Conservation (phyloP, 805 yeast genomes). For the Schwanniomyces pseudopolymorphus region DNA sequence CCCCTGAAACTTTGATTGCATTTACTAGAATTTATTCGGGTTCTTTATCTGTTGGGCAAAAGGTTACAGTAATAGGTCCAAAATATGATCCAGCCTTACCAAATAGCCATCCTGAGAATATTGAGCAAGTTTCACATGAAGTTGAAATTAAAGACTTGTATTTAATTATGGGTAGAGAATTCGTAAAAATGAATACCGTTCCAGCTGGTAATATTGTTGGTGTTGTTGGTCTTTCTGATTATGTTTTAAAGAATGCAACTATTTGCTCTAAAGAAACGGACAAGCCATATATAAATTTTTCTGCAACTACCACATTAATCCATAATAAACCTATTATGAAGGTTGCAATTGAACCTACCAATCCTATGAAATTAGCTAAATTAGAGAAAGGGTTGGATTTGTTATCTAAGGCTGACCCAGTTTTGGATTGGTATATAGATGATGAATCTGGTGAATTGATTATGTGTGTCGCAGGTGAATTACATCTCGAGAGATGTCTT, state of each 20-base stretch:
- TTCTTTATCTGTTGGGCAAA: conserved; percentile 70
- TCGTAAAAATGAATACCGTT: conserved; percentile 71
- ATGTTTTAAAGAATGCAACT: conserved; percentile 84
- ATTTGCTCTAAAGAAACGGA: conserved; percentile 58
- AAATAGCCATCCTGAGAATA: conserved; percentile 32
- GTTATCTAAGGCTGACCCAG: conserved; percentile 89
- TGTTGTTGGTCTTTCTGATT: conserved; percentile 84
- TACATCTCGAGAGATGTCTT: conserved; percentile 91
- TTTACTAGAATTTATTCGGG: conserved; percentile 91
- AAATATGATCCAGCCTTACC: conserved; percentile 67
- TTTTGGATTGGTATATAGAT: conserved; percentile 81
- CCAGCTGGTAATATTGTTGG: conserved; percentile 97
- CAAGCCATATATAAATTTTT: conserved; percentile 68
- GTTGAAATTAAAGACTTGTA: conserved; percentile 69
- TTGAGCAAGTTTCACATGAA: conserved; percentile 53
- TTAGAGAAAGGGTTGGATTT: conserved; percentile 77
- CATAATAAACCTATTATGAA: conserved; percentile 87
- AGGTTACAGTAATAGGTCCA: conserved; percentile 78
- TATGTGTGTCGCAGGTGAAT: conserved; percentile 93
- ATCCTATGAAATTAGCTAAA: conserved; percentile 75
- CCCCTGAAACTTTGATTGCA: conserved; percentile 74
- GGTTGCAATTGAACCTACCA: conserved; percentile 93
- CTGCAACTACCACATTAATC: conserved; percentile 45
- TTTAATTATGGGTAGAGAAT: conserved; percentile 89
- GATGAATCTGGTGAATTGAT: conserved; percentile 89